Percentiles rank a stretch among this genome's conserved stretches.
Conservation (phyloP, 202 grass and related monocot genomes). For the Setaria italica region DNA sequence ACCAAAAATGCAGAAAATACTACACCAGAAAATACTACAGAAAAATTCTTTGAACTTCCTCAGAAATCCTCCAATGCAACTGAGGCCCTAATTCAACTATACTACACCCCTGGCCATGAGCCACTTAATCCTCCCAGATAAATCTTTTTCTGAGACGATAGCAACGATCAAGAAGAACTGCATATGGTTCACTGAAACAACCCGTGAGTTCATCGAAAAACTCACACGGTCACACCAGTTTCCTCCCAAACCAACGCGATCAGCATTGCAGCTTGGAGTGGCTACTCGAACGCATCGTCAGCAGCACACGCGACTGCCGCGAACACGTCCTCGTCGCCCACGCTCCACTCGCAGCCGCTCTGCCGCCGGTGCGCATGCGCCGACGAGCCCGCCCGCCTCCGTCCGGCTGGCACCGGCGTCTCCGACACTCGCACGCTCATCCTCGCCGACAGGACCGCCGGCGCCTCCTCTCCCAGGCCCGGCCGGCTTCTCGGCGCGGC, state of each 20-base stretch:
- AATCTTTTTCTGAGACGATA: background rate
- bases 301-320: background rate
- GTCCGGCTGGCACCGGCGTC: background rate
- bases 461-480: background rate
- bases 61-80: background rate
- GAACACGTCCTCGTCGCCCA: constrained; percentile 21
- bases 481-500: background rate
- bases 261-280: background rate
- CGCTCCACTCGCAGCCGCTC: constrained; percentile 10
- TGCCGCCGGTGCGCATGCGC: background rate
- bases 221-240: background rate
- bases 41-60: background rate
- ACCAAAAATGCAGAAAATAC: no score
- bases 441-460: constrained; percentile 9
- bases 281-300: constrained; percentile 36
- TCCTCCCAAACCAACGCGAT: background rate
- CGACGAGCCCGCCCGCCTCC: background rate
- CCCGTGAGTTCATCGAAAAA: background rate
- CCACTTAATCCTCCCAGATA: background rate
- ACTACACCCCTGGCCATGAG: background rate
- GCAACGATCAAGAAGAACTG: background rate
- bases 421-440: constrained; percentile 30
- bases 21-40: no score
- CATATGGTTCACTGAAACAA: background rate
- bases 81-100: background rate